Evolutionary conservation across 805 yeast species (phyloP), one percentile per base, ranked within the genome.

Genomic region (Suhomyces sp.): DNA sequence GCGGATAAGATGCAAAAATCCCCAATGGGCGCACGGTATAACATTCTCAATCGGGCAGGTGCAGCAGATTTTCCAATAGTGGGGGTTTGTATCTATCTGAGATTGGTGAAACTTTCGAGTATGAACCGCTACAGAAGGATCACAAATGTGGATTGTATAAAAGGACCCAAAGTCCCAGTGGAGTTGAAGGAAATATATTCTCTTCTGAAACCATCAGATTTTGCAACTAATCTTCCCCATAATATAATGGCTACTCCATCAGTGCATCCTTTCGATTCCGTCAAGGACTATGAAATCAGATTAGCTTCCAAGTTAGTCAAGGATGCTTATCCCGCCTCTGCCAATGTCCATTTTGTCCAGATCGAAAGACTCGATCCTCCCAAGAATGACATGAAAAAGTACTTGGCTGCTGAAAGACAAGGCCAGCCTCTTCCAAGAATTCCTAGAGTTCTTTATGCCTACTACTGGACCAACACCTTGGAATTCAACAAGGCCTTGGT

Each of bases 301-400:
- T 57, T 70, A 43, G 75, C 84, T 27, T 52, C 81, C 33, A 77
- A 77, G 58, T 68, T 81, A 41, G 63, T 81, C 60, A 81, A 80
- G 62, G 82, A 76, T 53, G 53, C 73, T 35, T 60, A 74, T 53
- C 70, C 77, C 13, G 75, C 75, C 20, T 51, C 63, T 12, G 76
- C 70, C 31, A 63, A 68, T 46, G 76, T 81, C 35, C 84, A 79
- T 56, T 82, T 82, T 56, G 70, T 75, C 33, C 84, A 77, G 56
- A 62, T 80, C 41, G 90, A 83, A 54, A 72, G 79, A 56, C 48
- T 75, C 30, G 95, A 85, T 54, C 95, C 95, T 21, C 90, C 95
- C 42, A 85, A 85, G 72, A 65, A 73, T 48, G 79, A 73, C 43
- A 80, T 85, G 82, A 52, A 77, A 43, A 75, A 70, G 50, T 84